Evolutionary conservation across 208 protist species (phyloP).

Genomic region (Crithidia bombi): DNA sequence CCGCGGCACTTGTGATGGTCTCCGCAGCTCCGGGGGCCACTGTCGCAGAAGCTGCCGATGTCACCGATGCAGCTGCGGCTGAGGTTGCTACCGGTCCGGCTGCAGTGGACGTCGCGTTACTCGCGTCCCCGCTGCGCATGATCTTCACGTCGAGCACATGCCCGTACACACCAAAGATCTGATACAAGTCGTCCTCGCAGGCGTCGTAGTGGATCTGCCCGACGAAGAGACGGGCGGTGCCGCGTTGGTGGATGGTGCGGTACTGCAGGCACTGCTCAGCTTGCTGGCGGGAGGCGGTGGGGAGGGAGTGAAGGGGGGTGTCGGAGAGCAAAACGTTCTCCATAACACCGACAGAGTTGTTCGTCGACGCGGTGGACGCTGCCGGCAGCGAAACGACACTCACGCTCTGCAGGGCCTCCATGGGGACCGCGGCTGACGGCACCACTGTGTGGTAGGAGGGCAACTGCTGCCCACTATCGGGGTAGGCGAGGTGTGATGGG

Average conservation of each 20-base stretch:
- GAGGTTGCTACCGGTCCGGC: not conserved
- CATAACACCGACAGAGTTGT: not conserved
- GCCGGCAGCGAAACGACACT: not conserved
- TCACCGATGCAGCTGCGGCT: not conserved
- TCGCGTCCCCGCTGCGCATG: conserved; percentile 14
- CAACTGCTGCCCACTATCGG: not conserved
- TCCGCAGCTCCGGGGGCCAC: too few species aligned
- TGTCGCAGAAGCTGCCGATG: not conserved
- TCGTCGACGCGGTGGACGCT: not conserved
- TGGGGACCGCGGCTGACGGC: not conserved
- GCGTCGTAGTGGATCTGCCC: conserved; percentile 24
- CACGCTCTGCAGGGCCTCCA: not conserved
- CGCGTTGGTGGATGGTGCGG: conserved; percentile 18
- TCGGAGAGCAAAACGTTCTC: not conserved
- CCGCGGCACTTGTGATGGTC: too few species aligned
- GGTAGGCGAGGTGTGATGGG: not conserved
- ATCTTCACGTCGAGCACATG: conserved; percentile 19
- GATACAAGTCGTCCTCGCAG: conserved; percentile 17
- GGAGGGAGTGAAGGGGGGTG: conserved; percentile 5
- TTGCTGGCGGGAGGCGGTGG: not conserved
- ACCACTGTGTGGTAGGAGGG: conserved; percentile 3
- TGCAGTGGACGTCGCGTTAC: not conserved
- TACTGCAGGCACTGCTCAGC: not conserved
- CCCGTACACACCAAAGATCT: conserved; percentile 17
- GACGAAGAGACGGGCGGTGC: conserved; percentile 15